Evolutionary conservation across 768 basidiomycete species (phyloP).

Genomic region (Ramaria rubella): DNA sequence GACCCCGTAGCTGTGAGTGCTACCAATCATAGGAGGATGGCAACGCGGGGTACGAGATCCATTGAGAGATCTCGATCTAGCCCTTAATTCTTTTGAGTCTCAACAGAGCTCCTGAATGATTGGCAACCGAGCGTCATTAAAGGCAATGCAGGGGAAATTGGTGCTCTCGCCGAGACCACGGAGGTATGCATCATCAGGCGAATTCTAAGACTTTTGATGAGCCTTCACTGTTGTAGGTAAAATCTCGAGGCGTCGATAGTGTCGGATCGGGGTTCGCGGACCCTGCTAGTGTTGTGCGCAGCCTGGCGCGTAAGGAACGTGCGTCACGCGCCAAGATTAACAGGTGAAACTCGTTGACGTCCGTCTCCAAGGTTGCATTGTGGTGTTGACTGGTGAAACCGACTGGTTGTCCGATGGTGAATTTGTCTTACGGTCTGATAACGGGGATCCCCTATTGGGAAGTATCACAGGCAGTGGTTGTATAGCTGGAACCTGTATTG

Average conservation of each 20-base stretch:
- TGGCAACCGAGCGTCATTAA: constrained; percentile 93
- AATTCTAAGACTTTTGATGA: background rate
- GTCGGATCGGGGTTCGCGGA: constrained; percentile 70
- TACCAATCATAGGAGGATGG: constrained; percentile 57
- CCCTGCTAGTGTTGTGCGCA: constrained; percentile 61
- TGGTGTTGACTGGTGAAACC: constrained; percentile 70
- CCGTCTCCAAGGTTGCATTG: constrained; percentile 57
- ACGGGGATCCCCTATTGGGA: constrained; percentile 69
- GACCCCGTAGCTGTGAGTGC: constrained; percentile 94
- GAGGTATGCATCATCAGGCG: constrained; percentile 44
- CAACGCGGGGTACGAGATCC: constrained; percentile 44
- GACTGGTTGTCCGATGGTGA: constrained; percentile 86
- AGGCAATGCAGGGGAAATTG: constrained; percentile 89
- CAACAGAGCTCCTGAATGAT: constrained; percentile 55
- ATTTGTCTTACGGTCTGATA: constrained; percentile 58
- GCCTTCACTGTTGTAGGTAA: constrained; percentile 40
- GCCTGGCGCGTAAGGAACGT: constrained; percentile 72
- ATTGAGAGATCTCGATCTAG: background rate
- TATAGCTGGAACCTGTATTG: constrained; percentile 69
- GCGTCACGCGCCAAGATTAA: constrained; percentile 23
- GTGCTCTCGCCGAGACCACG: constrained; percentile 60
- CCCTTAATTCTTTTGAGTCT: background rate
- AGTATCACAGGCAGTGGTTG: constrained; percentile 90
- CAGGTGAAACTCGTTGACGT: background rate
- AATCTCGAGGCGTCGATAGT: constrained; percentile 81